These are phyloP conservation scores for Pleurotus sapidus DNA, from an alignment of 768 basidiomycete species.

Conservation along the genomic window DNA sequence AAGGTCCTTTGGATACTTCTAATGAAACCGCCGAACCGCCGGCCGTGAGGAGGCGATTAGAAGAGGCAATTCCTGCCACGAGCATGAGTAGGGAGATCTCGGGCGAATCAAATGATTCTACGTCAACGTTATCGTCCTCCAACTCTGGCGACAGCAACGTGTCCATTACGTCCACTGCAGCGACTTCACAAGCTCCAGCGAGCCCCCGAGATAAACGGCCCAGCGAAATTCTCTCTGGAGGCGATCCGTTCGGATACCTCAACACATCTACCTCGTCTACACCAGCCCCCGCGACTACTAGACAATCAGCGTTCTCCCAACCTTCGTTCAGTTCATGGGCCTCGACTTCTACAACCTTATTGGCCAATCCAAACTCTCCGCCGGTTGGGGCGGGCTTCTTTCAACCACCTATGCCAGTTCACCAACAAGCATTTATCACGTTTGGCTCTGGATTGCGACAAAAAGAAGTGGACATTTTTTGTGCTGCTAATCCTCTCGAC, in stretches of 20 bases:
- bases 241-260: slow-evolving; percentile 64
- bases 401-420: slow-evolving; percentile 39
- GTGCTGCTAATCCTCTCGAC: slow-evolving; percentile 64
- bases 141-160: background rate
- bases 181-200: background rate
- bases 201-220: background rate
- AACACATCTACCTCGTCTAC: slow-evolving; percentile 27
- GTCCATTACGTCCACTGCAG: background rate
- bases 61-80: background rate
- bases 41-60: slow-evolving; percentile 30
- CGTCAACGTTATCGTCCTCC: slow-evolving; percentile 10
- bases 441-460: slow-evolving; percentile 86
- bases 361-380: slow-evolving; percentile 26
- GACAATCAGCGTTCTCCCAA: slow-evolving; percentile 31
- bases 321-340: slow-evolving; percentile 33
- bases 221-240: slow-evolving; percentile 19
- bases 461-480: slow-evolving; percentile 79
- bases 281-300: slow-evolving; percentile 23
- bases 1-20: slow-evolving; percentile 14
- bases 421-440: slow-evolving; percentile 76
- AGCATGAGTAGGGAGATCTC: background rate
- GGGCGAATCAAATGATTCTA: slow-evolving; percentile 6
- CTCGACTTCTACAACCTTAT: slow-evolving; percentile 12
- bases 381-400: slow-evolving; percentile 21
- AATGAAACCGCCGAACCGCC: slow-evolving; percentile 24